These are phyloP conservation scores for Orbilia brochopaga DNA, from an alignment of 2,329 filamentous ascomycete genomes.

Conservation along the genomic window DNA sequence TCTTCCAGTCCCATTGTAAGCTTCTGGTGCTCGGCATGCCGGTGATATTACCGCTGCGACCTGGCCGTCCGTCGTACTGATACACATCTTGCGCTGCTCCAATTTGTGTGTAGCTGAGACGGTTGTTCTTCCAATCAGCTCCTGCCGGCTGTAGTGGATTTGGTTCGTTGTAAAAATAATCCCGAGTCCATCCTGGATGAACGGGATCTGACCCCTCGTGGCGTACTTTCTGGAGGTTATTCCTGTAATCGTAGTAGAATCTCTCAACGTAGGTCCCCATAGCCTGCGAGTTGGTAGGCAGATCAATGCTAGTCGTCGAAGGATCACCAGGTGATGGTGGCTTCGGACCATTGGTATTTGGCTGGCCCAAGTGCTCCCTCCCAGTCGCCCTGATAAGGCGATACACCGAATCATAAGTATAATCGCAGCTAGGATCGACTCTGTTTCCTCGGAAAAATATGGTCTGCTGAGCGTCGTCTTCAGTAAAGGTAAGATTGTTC, in stretches of 20 bases:
- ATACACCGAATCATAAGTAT: slow-evolving; percentile 36
- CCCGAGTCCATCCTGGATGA: slow-evolving; percentile 2
- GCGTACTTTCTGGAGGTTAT: neutral
- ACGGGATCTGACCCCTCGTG: neutral
- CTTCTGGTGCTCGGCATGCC: slow-evolving; percentile 35
- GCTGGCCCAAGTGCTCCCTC: slow-evolving; percentile 21
- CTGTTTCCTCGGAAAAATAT: slow-evolving; percentile 53
- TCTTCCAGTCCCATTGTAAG: slow-evolving; percentile 48
- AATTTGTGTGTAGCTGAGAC: neutral
- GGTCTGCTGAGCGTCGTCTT: slow-evolving; percentile 52
- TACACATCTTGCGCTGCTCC: neutral
- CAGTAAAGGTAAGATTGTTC: slow-evolving; percentile 49
- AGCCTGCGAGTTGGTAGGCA: neutral
- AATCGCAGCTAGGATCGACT: slow-evolving; percentile 47
- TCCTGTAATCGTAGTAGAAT: slow-evolving; percentile 3
- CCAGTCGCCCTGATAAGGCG: slow-evolving; percentile 25
- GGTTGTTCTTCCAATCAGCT: slow-evolving; percentile 5
- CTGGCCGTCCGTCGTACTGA: neutral
- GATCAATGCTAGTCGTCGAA: slow-evolving; percentile 3
- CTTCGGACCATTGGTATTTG: slow-evolving; percentile 4
- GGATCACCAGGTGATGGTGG: neutral
- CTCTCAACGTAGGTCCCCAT: slow-evolving; percentile 12
- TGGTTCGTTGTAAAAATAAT: slow-evolving; percentile 8
- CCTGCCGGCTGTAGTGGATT: slow-evolving; percentile 1
- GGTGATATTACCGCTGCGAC: slow-evolving; percentile 38